A percentile compares a stretch with the other conserved stretches of the same genome.
phyloP scores from a whole-genome alignment of 306 rosid genomes.

The Pueraria montana region DNA sequence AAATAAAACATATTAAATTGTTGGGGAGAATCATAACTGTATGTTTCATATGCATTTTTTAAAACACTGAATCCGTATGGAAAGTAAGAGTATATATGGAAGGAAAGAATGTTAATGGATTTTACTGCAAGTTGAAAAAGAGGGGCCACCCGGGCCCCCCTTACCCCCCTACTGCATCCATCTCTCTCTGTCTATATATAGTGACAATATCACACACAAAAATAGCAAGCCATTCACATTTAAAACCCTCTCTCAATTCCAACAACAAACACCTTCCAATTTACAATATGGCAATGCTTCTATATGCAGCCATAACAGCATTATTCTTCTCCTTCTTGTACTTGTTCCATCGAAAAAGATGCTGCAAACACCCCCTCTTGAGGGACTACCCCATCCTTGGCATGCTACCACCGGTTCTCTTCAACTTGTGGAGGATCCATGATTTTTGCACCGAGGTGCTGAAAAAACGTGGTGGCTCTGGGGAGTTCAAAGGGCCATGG shows the following conservation, averaged over 20 bases:
- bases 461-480: conserved; percentile 8
- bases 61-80: too few relatives aligned
- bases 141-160: too few relatives aligned
- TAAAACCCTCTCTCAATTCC: background rate
- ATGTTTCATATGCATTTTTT: too few relatives aligned
- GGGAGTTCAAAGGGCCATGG: conserved; percentile 43
- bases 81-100: too few relatives aligned
- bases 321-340: background rate
- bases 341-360: background rate
- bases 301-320: background rate
- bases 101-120: too few relatives aligned
- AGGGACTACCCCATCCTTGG: conserved; percentile 50
- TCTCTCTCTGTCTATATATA: too few relatives aligned
- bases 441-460: background rate
- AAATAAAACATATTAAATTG: too few relatives aligned
- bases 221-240: background rate
- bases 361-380: background rate
- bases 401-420: conserved; percentile 18
- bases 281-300: background rate
- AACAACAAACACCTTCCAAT: background rate
- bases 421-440: conserved; percentile 1
- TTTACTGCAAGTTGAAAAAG: too few relatives aligned
- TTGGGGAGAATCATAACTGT: too few relatives aligned
- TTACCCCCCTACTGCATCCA: too few relatives aligned
- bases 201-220: background rate